Evolutionary conservation across 306 rosid species (phyloP).

Genomic region (Cyamopsis tetragonoloba): DNA sequence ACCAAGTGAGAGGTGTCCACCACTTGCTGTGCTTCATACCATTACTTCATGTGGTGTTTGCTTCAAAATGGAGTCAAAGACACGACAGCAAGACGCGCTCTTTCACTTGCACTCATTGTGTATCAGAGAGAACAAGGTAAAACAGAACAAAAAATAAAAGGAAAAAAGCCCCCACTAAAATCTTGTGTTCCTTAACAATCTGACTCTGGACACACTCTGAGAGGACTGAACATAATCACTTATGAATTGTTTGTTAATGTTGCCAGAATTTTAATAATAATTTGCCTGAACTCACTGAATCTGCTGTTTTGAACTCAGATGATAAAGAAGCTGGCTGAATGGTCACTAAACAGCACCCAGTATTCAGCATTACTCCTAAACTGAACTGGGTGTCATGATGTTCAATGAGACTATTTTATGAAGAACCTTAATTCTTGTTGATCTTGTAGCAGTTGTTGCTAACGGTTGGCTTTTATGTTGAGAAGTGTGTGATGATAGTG

Average conservation of each 20-base stretch:
- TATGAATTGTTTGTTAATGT: conserved; percentile 30
- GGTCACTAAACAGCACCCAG: conserved; percentile 23
- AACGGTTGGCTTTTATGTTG: neutral
- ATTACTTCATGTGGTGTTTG: conserved; percentile 74
- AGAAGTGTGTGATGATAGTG: neutral
- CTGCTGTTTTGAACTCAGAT: conserved; percentile 33
- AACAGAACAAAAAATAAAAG: neutral
- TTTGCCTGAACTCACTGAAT: conserved; percentile 26
- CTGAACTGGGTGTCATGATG: conserved; percentile 8
- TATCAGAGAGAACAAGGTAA: conserved; percentile 97
- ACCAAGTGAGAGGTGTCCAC: conserved; percentile 98
- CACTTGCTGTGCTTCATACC: conserved; percentile 97
- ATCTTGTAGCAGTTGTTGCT: conserved; percentile 12
- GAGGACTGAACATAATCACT: conserved; percentile 27
- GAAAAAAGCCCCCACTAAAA: neutral
- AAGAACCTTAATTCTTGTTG: conserved; percentile 11
- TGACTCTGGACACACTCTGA: conserved; percentile 49
- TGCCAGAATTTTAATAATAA: conserved; percentile 28
- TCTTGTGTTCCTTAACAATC: conserved; percentile 18
- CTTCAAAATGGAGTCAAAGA: conserved; percentile 99
- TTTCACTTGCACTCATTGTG: conserved; percentile 95
- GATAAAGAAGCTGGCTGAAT: conserved; percentile 20
- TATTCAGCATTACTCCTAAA: conserved; percentile 14
- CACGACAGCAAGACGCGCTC: conserved; percentile 67
- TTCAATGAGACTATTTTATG: conserved; percentile 19